These are phyloP conservation scores for Fusarium veterinarium DNA, from an alignment of 2,329 filamentous ascomycete species.

Conservation along the genomic window DNA sequence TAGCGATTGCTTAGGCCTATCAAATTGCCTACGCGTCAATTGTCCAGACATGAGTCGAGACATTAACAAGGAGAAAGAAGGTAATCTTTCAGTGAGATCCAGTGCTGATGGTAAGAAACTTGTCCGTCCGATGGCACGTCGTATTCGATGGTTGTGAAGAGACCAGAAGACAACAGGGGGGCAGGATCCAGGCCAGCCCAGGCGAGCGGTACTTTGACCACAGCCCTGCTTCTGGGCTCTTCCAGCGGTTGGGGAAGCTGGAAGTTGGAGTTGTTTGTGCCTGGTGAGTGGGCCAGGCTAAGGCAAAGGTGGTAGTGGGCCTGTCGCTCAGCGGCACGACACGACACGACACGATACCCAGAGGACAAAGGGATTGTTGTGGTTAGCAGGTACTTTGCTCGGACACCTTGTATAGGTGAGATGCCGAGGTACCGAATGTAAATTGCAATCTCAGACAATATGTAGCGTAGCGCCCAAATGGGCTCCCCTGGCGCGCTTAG, in stretches of 20 bases:
- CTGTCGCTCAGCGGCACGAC: constrained; percentile 20
- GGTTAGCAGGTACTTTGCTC: neutral
- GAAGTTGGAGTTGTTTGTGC: constrained; percentile 19
- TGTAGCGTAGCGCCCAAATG: constrained; percentile 24
- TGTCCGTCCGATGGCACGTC: neutral
- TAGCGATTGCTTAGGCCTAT: constrained; percentile 1
- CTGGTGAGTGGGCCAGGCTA: constrained; percentile 17
- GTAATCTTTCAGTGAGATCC: constrained; percentile 9
- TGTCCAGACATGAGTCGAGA: neutral
- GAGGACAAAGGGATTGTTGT: constrained; percentile 21
- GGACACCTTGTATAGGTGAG: constrained; percentile 3
- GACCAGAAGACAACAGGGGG: constrained; percentile 4
- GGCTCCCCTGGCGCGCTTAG: constrained; percentile 19
- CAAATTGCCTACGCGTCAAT: neutral
- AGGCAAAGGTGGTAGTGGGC: constrained; percentile 1
- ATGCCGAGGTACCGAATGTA: constrained; percentile 16
- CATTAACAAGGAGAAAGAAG: neutral
- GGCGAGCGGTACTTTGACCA: constrained; percentile 19
- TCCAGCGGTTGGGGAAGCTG: constrained; percentile 20
- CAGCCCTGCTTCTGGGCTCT: neutral
- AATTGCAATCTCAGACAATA: constrained; percentile 12
- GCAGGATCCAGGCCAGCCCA: constrained; percentile 21
- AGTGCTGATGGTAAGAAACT: neutral
- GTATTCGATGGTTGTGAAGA: constrained; percentile 6
- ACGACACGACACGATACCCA: neutral